phyloP scores from a whole-genome alignment of 345 rosid genomes.

The Sapria himalayana region DNA sequence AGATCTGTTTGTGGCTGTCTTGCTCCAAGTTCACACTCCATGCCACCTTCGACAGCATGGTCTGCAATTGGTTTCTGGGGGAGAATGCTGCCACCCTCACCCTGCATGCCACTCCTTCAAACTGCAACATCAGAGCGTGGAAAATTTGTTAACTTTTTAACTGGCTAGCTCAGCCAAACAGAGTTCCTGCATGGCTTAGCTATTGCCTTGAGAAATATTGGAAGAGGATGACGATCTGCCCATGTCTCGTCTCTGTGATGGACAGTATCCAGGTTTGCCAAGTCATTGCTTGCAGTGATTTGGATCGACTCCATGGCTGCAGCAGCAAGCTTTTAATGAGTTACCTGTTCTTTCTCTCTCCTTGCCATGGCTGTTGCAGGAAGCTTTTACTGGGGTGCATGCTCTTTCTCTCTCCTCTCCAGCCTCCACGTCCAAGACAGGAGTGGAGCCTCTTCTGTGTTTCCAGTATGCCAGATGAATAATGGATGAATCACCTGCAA shows the following conservation, averaged over 20 bases:
- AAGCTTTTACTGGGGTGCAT: too few species aligned
- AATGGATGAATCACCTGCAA: too few species aligned
- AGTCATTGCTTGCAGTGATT: constrained; percentile 54
- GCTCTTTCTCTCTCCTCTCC: too few species aligned
- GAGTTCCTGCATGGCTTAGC: not conserved
- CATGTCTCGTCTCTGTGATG: too few species aligned
- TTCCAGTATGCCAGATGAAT: too few species aligned
- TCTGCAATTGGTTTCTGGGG: constrained; percentile 33
- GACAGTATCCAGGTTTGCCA: too few species aligned
- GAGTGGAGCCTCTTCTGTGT: too few species aligned
- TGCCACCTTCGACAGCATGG: constrained; percentile 47
- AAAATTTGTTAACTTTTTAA: not conserved
- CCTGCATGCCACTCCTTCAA: constrained; percentile 72
- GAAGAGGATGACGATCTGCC: constrained; percentile 63
- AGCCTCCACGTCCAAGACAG: too few species aligned
- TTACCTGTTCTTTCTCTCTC: too few species aligned
- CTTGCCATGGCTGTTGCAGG: too few species aligned
- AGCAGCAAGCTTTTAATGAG: too few species aligned
- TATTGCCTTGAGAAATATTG: constrained; percentile 64
- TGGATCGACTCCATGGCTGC: constrained; percentile 55
- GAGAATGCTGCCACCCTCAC: constrained; percentile 27
- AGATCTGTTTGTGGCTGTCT: constrained; percentile 51
- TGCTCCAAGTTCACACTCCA: constrained; percentile 29
- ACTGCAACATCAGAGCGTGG: constrained; percentile 21
- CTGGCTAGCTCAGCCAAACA: not conserved